Percentiles rank a stretch among this genome's conserved stretches.
Evolutionary conservation across 2,329 filamentous ascomycete genomes (phyloP).

Genomic region (Talaromyces atroroseus): DNA sequence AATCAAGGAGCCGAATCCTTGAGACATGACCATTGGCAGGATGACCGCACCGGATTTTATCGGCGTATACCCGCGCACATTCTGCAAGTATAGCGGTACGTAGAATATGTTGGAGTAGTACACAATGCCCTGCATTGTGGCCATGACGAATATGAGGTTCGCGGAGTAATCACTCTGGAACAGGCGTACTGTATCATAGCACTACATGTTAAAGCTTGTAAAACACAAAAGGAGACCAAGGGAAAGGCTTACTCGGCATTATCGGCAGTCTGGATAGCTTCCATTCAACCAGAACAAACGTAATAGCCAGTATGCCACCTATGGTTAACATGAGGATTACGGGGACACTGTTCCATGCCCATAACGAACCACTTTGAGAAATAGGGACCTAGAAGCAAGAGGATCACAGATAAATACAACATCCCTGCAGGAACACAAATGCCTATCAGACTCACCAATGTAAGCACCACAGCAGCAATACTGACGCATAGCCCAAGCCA

Average conservation of each 20-base stretch:
- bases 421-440: no score
- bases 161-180: slow-evolving; percentile 26
- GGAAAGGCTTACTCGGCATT: slow-evolving; percentile 5
- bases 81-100: slow-evolving; percentile 9
- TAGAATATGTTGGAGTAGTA: slow-evolving; percentile 20
- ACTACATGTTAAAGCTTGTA: no score
- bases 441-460: not conserved
- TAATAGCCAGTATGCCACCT: not conserved
- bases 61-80: slow-evolving; percentile 1
- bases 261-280: slow-evolving; percentile 7
- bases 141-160: slow-evolving; percentile 20
- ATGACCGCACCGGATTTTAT: slow-evolving; percentile 5
- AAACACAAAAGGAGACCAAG: not conserved
- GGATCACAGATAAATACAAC: not conserved
- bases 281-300: slow-evolving; percentile 11
- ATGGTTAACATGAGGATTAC: slow-evolving; percentile 8
- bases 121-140: slow-evolving; percentile 21
- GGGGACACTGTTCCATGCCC: slow-evolving; percentile 4
- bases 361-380: slow-evolving; percentile 9
- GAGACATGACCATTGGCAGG: slow-evolving; percentile 8
- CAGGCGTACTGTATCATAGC: slow-evolving; percentile 6
- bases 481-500: slow-evolving; percentile 7
- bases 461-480: slow-evolving; percentile 8
- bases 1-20: slow-evolving; percentile 3
- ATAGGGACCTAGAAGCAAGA: slow-evolving; percentile 1